Evolutionary conservation across 305 asterid genomes (phyloP).

Genomic region (Lippia alba): DNA sequence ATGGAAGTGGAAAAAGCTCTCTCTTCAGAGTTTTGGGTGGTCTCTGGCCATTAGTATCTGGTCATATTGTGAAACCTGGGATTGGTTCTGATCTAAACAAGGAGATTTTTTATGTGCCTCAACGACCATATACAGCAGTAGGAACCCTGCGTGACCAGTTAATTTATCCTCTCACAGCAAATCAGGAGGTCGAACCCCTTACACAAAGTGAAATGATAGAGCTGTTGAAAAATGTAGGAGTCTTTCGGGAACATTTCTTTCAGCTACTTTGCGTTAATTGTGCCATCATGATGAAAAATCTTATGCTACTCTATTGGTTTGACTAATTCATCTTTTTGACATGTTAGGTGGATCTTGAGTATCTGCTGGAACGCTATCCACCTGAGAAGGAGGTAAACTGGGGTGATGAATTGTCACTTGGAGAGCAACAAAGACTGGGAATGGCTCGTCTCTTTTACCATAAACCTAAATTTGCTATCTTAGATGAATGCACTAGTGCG

Average conservation of each 20-base stretch:
- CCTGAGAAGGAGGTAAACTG: conserved; percentile 95
- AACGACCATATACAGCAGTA: conserved; percentile 96
- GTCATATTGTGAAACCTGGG: conserved; percentile 96
- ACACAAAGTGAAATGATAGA: conserved; percentile 85
- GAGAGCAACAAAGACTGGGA: conserved; percentile 98
- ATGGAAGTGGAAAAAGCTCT: conserved; percentile 99
- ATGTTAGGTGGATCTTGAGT: conserved; percentile 94
- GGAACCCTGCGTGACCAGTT: conserved; percentile 99
- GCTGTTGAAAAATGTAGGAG: conserved; percentile 85
- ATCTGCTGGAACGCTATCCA: conserved; percentile 92
- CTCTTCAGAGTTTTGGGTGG: conserved; percentile 98
- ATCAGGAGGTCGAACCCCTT: conserved; percentile 81
- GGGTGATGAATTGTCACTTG: conserved; percentile 97
- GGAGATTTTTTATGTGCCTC: conserved; percentile 98
- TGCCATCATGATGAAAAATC: conserved; percentile 21
- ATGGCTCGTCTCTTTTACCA: conserved; percentile 99
- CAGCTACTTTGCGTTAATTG: conserved; percentile 15
- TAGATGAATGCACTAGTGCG: conserved; percentile 99
- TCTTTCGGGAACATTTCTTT: conserved; percentile 26
- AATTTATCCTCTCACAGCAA: conserved; percentile 91
- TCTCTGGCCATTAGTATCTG: conserved; percentile 97
- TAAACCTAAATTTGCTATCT: conserved; percentile 94
- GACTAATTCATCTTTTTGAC: conserved; percentile 30
- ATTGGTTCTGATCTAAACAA: conserved; percentile 97
- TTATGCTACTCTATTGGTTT: conserved; percentile 20